Evolutionary conservation across 805 yeast genomes (phyloP).

Genomic region (Starmerella roubikii): DNA sequence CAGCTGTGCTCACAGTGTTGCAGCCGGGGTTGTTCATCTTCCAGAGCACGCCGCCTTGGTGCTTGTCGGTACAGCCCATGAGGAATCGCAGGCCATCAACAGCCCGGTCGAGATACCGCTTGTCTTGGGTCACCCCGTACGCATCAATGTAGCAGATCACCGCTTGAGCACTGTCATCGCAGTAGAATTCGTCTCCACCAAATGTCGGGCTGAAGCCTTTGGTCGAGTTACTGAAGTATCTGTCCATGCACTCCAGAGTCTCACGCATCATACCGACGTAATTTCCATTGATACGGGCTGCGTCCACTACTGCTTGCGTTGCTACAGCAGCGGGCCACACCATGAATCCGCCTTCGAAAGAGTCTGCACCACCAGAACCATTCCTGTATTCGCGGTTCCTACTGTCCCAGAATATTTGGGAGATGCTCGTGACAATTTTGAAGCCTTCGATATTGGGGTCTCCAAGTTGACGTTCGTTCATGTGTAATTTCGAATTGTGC

Average conservation of each 20-base stretch:
- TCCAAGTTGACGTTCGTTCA: constrained; percentile 11
- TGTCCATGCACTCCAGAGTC: constrained; percentile 36
- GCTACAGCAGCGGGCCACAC: constrained; percentile 61
- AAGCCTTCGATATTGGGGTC: constrained; percentile 24
- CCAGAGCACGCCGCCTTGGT: constrained; percentile 56
- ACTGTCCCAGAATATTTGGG: constrained; percentile 22
- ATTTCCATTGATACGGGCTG: constrained; percentile 38
- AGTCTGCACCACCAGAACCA: constrained; percentile 30
- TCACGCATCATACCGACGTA: constrained; percentile 41
- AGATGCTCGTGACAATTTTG: constrained; percentile 16
- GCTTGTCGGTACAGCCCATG: constrained; percentile 43
- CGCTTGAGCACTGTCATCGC: constrained; percentile 66
- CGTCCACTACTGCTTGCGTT: constrained; percentile 55
- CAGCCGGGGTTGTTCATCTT: constrained; percentile 46
- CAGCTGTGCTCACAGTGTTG: constrained; percentile 56
- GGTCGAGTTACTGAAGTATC: constrained; percentile 35
- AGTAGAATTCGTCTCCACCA: constrained; percentile 48
- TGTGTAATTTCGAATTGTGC: not conserved
- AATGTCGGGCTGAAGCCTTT: constrained; percentile 57
- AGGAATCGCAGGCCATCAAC: constrained; percentile 46
- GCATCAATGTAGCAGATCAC: constrained; percentile 52
- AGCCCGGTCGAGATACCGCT: constrained; percentile 39
- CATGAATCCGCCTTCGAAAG: constrained; percentile 39
- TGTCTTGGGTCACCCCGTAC: constrained; percentile 51
- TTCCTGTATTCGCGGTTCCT: constrained; percentile 18